These are phyloP conservation scores for Stemphylium lycopersici DNA, from an alignment of 2,329 filamentous ascomycete species.

Conservation along the genomic window DNA sequence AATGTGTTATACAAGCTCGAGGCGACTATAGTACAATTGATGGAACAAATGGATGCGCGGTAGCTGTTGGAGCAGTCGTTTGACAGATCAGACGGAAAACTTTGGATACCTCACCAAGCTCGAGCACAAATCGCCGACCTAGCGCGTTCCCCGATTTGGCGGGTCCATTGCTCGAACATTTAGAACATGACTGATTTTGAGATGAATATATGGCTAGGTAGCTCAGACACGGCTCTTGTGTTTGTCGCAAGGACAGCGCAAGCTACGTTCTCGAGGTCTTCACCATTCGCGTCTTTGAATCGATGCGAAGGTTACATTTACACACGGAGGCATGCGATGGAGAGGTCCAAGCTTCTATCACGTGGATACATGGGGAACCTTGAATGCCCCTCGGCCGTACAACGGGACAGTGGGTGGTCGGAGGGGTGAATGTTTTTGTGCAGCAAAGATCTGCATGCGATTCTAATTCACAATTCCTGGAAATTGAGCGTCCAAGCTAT, in stretches of 20 bases:
- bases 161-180: conserved; percentile 5
- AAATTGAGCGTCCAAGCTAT: too few relatives aligned
- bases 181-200: not conserved
- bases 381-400: not conserved
- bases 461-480: too few relatives aligned
- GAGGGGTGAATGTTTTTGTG: not conserved
- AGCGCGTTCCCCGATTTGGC: conserved; percentile 21
- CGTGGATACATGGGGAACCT: not conserved
- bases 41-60: conserved; percentile 6
- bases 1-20: conserved; percentile 29
- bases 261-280: not conserved
- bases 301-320: not conserved
- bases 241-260: not conserved
- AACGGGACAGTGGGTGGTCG: not conserved
- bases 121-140: conserved; percentile 22
- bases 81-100: conserved; percentile 24
- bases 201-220: not conserved
- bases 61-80: conserved; percentile 24
- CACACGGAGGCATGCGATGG: not conserved
- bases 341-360: conserved; percentile 6
- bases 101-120: conserved; percentile 25
- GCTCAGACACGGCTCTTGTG: not conserved
- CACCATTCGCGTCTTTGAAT: not conserved
- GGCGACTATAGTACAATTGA: conserved; percentile 38
- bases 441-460: not conserved